These are phyloP conservation scores for Nymphaea thermarum DNA, from an alignment of 164 flowering plant genomes.

Conservation along the genomic window DNA sequence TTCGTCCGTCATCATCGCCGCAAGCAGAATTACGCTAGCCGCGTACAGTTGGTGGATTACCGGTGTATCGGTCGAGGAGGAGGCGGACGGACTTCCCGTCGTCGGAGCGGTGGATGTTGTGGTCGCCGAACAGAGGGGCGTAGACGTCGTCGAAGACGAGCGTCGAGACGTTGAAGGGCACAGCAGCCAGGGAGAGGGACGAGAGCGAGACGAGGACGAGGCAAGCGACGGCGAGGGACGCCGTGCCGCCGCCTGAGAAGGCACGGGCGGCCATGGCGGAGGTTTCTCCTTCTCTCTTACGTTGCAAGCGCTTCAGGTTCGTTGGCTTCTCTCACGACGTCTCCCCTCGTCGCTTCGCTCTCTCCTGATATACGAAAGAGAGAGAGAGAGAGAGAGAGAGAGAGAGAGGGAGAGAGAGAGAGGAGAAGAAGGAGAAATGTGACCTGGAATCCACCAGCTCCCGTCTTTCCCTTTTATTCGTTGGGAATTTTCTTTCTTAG, in stretches of 20 bases:
- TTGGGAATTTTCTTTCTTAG: no score
- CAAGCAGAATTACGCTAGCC: not conserved
- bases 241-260: not conserved
- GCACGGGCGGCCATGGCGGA: not conserved
- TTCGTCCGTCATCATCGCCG: no score
- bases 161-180: slow-evolving; percentile 16
- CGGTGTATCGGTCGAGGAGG: slow-evolving; percentile 11
- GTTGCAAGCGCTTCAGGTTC: not conserved
- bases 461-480: no score
- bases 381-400: not conserved
- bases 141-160: slow-evolving; percentile 42
- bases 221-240: not conserved
- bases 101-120: slow-evolving; percentile 36
- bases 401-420: not conserved
- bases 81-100: slow-evolving; percentile 24
- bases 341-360: not conserved
- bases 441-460: not conserved
- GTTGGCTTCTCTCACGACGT: not conserved
- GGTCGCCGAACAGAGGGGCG: slow-evolving; percentile 57
- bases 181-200: not conserved
- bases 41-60: not conserved
- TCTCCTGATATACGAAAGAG: not conserved
- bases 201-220: slow-evolving; percentile 4
- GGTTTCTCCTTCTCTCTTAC: not conserved
- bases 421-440: not conserved